Evolutionary conservation across 108 stramenopile genomes (phyloP), one percentile per base, ranked within the genome.

Genomic region (Craspedostauros australis): DNA sequence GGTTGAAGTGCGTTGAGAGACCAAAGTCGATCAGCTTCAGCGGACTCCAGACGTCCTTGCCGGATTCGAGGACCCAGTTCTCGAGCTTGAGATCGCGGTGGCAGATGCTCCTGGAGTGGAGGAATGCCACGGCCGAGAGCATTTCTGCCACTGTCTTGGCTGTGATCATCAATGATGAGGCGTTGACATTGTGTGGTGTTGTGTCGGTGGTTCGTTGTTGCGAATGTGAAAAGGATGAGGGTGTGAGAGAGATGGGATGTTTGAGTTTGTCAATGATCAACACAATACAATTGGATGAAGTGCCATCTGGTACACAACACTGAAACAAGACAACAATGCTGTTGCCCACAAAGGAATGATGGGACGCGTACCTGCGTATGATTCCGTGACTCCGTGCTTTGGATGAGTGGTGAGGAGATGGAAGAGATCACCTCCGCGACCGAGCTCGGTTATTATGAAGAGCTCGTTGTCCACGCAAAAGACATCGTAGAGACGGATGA

Each of bases 11-110:
- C 6, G 86, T 91, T 16, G 91, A 91, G 16, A 96, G 73, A 23
- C 95, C 95, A 67, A 96, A 96, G 68, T 96, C 95, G 58, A 93
- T 93, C 46, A 96, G 73, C 68, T 91, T 91, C 47, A 96, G 74
- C 30, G 90, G 88, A 44, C 77, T 79, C 88, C 91, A 90, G 8
- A 88, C 91, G 64, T 90, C 81, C 60, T 93, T 89, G 26, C 90
- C 90, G 32, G 88, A 82, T 60, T 91, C 86, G 24, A 96, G 66
- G 12, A 96, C 86, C 89, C 88, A 91, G 56, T 96, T 96, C 46
- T 93, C 91, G 15, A 95, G 76, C 72, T 96, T 96, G 30, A 96
- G 66, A 67, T 96, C 95, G n/a, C 95, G 73, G 58, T 95, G 90
- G 52, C 82, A 81, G 39, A 99, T 96, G 44, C 67, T 76, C 29